These are phyloP conservation scores for Taxillus chinensis DNA, from an alignment of 164 flowering plant species.

Conservation along the genomic window DNA sequence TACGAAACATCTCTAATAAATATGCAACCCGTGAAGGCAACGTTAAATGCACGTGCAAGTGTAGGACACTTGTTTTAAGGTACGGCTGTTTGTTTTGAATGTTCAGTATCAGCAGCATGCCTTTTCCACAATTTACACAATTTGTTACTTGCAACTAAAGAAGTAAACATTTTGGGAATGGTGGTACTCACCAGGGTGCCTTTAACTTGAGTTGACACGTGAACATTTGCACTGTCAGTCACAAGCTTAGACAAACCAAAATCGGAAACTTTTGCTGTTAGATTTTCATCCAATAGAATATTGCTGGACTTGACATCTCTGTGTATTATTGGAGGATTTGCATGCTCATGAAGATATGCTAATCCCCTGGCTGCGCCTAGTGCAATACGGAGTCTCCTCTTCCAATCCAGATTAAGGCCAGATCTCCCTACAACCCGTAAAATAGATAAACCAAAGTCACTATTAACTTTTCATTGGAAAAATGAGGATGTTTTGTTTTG, in stretches of 20 bases:
- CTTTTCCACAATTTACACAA: too few relatives aligned
- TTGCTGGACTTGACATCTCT: slow-evolving; percentile 70
- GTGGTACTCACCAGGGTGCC: slow-evolving; percentile 55
- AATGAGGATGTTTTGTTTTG: background rate
- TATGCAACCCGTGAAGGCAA: too few relatives aligned
- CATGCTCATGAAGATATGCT: slow-evolving; percentile 72
- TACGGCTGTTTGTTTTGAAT: too few relatives aligned
- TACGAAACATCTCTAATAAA: too few relatives aligned
- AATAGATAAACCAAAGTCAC: background rate
- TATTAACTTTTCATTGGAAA: background rate
- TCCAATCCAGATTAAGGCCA: slow-evolving; percentile 61
- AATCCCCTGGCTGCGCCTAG: slow-evolving; percentile 74
- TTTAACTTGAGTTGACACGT: slow-evolving; percentile 74
- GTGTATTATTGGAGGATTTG: slow-evolving; percentile 71
- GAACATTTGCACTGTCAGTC: slow-evolving; percentile 47
- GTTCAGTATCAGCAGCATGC: too few relatives aligned
- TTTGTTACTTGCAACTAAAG: too few relatives aligned
- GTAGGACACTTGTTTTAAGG: too few relatives aligned
- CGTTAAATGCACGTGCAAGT: too few relatives aligned
- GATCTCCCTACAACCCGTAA: slow-evolving; percentile 37
- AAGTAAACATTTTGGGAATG: background rate
- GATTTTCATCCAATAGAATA: slow-evolving; percentile 55
- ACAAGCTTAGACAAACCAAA: slow-evolving; percentile 73
- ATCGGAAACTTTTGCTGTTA: slow-evolving; percentile 67
- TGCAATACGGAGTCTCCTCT: slow-evolving; percentile 61